A percentile compares a stretch with the other conserved stretches of the same genome.
These are phyloP conservation scores for Mycena citricolor DNA, from an alignment of 1,284 basidiomycete species.

Conservation along the genomic window DNA sequence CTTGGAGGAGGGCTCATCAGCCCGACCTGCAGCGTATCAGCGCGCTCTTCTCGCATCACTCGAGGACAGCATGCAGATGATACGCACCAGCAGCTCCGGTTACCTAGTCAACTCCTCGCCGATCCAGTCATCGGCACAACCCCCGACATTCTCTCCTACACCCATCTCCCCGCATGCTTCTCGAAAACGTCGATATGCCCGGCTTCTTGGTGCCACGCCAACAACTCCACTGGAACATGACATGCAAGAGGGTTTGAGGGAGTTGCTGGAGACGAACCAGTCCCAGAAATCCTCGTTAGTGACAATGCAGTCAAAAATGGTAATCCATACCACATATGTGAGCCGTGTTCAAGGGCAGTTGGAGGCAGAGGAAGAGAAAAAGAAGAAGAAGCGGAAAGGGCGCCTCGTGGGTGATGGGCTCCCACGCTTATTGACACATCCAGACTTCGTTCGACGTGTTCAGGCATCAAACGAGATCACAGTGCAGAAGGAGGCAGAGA, in stretches of 20 bases:
- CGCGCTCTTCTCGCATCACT: not conserved
- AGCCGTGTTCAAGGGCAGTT: slow-evolving; percentile 22
- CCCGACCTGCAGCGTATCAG: not conserved
- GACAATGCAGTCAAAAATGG: too few relatives aligned
- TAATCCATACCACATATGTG: too few relatives aligned
- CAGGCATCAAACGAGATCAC: slow-evolving; percentile 7
- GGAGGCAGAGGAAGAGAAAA: slow-evolving; percentile 15
- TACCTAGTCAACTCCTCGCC: slow-evolving; percentile 19
- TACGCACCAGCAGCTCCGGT: slow-evolving; percentile 3
- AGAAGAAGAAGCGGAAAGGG: slow-evolving; percentile 5
- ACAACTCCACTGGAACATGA: too few relatives aligned
- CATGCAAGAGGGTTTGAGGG: too few relatives aligned
- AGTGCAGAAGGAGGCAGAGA: slow-evolving; percentile 17
- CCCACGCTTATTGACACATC: slow-evolving; percentile 13
- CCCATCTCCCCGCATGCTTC: slow-evolving; percentile 13
- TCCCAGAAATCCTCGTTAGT: too few relatives aligned
- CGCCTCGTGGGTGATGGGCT: slow-evolving; percentile 14
- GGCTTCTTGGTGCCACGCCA: slow-evolving; percentile 14
- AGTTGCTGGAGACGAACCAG: too few relatives aligned
- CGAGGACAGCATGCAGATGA: not conserved
- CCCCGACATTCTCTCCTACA: slow-evolving; percentile 5
- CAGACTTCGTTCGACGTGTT: slow-evolving; percentile 5
- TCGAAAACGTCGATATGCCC: slow-evolving; percentile 7
- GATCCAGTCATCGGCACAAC: slow-evolving; percentile 11
- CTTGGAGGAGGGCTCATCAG: not conserved